A percentile compares a stretch with the other conserved stretches of the same genome.
These are phyloP conservation scores for Paspalum notatum DNA, from an alignment of 176 grass and related monocot species.

Conservation along the genomic window DNA sequence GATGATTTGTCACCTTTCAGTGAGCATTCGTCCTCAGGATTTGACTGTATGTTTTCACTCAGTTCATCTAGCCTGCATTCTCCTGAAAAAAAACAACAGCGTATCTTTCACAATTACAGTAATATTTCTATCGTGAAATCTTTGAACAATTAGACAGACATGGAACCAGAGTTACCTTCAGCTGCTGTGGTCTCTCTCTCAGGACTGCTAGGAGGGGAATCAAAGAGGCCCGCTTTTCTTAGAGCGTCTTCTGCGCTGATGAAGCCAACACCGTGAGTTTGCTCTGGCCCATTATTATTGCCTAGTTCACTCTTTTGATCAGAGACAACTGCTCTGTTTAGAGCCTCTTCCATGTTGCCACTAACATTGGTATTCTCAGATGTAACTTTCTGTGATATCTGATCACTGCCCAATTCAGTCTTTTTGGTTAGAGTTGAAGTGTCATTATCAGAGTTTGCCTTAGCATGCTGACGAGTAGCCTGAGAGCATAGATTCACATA, in stretches of 20 bases:
- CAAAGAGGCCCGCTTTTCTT: constrained; percentile 80
- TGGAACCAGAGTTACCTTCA: constrained; percentile 46
- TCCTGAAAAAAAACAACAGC: constrained; percentile 24
- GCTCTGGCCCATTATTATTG: not conserved
- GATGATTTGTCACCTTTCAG: constrained; percentile 33
- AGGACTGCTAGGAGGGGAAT: constrained; percentile 89
- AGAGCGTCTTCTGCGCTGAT: constrained; percentile 68
- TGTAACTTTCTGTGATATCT: constrained; percentile 22
- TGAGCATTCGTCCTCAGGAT: not conserved
- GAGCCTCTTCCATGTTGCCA: constrained; percentile 39
- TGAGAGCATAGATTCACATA: constrained; percentile 92
- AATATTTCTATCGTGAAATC: not conserved
- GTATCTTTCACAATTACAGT: not conserved
- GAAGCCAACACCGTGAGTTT: constrained; percentile 42
- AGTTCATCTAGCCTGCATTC: not conserved
- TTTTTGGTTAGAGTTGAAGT: constrained; percentile 40
- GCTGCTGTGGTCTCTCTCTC: constrained; percentile 29
- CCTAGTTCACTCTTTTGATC: constrained; percentile 41
- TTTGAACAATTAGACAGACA: not conserved
- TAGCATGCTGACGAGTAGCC: constrained; percentile 59
- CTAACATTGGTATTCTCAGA: constrained; percentile 16
- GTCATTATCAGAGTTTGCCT: constrained; percentile 45
- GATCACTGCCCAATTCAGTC: constrained; percentile 38
- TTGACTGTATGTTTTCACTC: constrained; percentile 37
- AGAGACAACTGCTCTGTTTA: constrained; percentile 9